A percentile compares a stretch with the other conserved stretches of the same genome.
phyloP scores from a whole-genome alignment of 164 flowering plant genomes.

The Santalum album region DNA sequence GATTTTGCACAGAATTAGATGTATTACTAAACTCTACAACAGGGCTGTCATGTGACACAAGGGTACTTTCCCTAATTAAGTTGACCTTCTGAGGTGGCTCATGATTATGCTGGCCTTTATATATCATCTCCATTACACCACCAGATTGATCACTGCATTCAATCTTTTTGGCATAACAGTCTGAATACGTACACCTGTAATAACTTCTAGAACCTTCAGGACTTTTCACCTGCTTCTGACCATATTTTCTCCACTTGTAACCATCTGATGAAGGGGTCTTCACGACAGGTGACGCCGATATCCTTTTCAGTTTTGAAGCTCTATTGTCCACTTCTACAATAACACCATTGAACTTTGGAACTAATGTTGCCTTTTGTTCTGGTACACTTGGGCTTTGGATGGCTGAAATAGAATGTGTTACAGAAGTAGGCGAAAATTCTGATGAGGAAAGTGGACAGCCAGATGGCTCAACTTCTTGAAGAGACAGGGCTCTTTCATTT shows the following conservation, averaged over 20 bases:
- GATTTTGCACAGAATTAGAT: constrained; percentile 15
- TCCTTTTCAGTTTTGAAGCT: constrained; percentile 17
- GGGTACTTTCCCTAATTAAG: constrained; percentile 27
- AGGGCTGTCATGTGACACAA: constrained; percentile 20
- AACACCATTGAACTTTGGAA: constrained; percentile 9
- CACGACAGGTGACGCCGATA: constrained; percentile 16
- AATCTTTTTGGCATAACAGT: constrained; percentile 74
- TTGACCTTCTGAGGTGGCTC: constrained; percentile 62
- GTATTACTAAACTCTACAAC: constrained; percentile 13
- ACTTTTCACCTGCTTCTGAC: constrained; percentile 85
- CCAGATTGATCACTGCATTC: constrained; percentile 50
- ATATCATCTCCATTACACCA: constrained; percentile 45
- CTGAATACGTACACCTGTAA: constrained; percentile 60
- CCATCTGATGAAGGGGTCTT: constrained; percentile 61
- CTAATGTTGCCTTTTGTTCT: constrained; percentile 17
- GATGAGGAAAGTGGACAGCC: constrained; percentile 21
- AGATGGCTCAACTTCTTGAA: constrained; percentile 16
- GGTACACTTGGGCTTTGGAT: constrained; percentile 19
- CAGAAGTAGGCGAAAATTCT: constrained; percentile 32
- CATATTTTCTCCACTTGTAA: constrained; percentile 90
- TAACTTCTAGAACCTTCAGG: constrained; percentile 75
- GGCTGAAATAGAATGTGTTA: constrained; percentile 28
- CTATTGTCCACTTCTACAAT: constrained; percentile 16
- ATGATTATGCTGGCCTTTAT: constrained; percentile 69
- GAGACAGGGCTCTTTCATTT: constrained; percentile 21